Evolutionary conservation across 805 yeast genomes (phyloP).

Genomic region (Saccharomycopsis olivae): DNA sequence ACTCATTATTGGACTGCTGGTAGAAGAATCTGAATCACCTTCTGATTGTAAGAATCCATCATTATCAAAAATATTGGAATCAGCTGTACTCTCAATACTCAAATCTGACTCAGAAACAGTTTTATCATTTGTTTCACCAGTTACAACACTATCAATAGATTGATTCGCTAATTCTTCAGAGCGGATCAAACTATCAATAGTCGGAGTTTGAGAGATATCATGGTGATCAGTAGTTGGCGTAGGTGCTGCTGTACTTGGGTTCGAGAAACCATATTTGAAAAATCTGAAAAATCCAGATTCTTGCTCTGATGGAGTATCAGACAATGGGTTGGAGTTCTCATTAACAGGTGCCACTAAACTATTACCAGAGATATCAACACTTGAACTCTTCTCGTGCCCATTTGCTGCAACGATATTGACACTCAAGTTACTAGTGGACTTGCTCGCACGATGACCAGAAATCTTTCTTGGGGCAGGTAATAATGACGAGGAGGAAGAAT

Average conservation of each 20-base stretch:
- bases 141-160: too few species aligned
- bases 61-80: too few species aligned
- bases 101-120: too few species aligned
- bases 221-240: neutral
- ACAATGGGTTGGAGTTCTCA: neutral
- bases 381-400: constrained; percentile 1
- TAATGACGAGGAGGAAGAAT: neutral
- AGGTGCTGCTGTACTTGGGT: constrained; percentile 1
- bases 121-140: neutral
- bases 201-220: too few species aligned
- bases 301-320: constrained; percentile 4
- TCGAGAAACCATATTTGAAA: constrained; percentile 16
- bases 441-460: constrained; percentile 6
- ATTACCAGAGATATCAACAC: neutral
- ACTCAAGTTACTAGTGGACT: constrained; percentile 6
- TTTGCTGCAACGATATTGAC: constrained; percentile 1
- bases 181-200: too few species aligned
- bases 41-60: neutral
- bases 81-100: too few species aligned
- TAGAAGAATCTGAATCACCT: neutral
- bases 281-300: constrained; percentile 14
- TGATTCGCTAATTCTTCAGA: too few species aligned
- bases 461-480: constrained; percentile 4
- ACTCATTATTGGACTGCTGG: too few species aligned
- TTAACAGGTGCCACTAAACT: neutral